phyloP scores from a whole-genome alignment of 2,329 filamentous ascomycete genomes.

The Fusarium continuum region DNA sequence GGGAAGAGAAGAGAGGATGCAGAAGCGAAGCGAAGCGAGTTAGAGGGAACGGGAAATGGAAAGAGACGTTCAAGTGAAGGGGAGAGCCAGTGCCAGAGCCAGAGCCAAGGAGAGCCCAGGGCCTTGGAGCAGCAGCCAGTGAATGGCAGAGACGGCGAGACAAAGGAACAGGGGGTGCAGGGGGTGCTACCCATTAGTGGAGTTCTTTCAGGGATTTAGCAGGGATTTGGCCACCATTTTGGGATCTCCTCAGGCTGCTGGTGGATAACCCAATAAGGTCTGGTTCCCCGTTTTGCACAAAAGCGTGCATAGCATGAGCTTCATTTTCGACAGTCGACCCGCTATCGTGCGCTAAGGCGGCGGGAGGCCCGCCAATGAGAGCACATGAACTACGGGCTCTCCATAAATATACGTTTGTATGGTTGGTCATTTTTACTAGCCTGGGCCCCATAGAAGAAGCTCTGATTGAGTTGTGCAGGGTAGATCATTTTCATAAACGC shows the following conservation, averaged over 20 bases:
- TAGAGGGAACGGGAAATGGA: conserved; percentile 40
- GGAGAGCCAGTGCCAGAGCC: too few relatives aligned
- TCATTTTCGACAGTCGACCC: background rate
- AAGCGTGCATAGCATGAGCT: conserved; percentile 21
- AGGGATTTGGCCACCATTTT: conserved; percentile 32
- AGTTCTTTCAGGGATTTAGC: conserved; percentile 18
- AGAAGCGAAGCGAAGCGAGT: conserved; percentile 41
- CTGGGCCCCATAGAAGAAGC: too few relatives aligned
- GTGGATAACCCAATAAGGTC: conserved; percentile 13
- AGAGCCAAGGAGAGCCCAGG: conserved; percentile 22
- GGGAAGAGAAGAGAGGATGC: conserved; percentile 30
- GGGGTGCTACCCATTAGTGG: conserved; percentile 19
- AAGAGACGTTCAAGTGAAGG: conserved; percentile 33
- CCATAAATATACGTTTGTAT: background rate
- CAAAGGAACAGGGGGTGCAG: conserved; percentile 29
- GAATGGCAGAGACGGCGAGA: conserved; percentile 15
- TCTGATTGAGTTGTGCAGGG: conserved; percentile 12
- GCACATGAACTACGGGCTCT: background rate
- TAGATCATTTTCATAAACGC: background rate
- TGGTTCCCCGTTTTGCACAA: conserved; percentile 30
- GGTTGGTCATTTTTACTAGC: background rate
- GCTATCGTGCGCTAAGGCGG: conserved; percentile 9
- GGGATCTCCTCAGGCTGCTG: conserved; percentile 15
- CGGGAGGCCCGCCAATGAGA: conserved; percentile 13
- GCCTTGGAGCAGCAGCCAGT: conserved; percentile 23